Evolutionary conservation across 169 alveolate genomes (phyloP).

Genomic region (Plasmodium berghei): DNA sequence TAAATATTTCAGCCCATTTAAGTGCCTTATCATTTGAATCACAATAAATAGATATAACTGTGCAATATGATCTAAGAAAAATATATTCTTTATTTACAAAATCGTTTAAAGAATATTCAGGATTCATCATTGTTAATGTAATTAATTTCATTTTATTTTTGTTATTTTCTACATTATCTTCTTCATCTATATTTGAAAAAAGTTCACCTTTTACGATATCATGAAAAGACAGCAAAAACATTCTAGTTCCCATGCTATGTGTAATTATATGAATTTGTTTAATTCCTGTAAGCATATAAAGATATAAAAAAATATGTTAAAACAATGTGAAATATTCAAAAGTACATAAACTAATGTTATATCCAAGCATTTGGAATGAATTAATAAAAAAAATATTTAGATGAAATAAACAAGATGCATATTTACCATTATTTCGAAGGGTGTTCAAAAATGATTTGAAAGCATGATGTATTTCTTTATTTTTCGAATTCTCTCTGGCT

Average conservation of each 20-base stretch:
- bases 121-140: conserved; percentile 87
- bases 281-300: conserved; percentile 78
- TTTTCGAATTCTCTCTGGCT: conserved; percentile 79
- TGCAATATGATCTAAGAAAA: conserved; percentile 80
- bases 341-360: background rate
- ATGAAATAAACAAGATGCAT: no score
- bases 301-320: background rate
- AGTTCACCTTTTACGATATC: conserved; percentile 78
- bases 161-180: conserved; percentile 44
- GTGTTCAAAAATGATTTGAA: conserved; percentile 78
- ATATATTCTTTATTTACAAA: conserved; percentile 82
- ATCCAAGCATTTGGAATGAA: background rate
- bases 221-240: conserved; percentile 86
- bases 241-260: conserved; percentile 88
- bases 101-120: conserved; percentile 84
- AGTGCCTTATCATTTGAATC: conserved; percentile 83
- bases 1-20: conserved; percentile 82
- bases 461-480: conserved; percentile 71
- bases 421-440: conserved; percentile 58
- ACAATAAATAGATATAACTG: conserved; percentile 82
- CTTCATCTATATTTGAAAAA: conserved; percentile 78
- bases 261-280: conserved; percentile 87
- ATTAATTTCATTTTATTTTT: conserved; percentile 78
- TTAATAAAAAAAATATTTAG: background rate
- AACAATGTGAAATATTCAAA: background rate